Percentiles rank a stretch among this genome's conserved stretches.
These are phyloP conservation scores for Paramecium bursaria DNA, from an alignment of 73 alveolate genomes.

Conservation along the genomic window DNA sequence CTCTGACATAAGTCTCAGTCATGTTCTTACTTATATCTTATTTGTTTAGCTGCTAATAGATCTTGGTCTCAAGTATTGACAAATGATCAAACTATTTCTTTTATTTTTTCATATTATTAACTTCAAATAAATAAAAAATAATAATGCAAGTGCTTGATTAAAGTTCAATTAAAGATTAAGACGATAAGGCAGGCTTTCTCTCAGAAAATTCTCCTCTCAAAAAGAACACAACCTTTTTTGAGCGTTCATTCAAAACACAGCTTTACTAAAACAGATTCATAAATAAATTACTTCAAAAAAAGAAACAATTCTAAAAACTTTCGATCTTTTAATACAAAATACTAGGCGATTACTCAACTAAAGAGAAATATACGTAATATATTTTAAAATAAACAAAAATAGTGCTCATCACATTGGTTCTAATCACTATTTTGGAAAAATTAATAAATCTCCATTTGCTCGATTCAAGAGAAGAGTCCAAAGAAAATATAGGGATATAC, in stretches of 20 bases:
- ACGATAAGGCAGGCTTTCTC: too few relatives aligned
- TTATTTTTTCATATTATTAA: too few relatives aligned
- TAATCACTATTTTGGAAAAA: constrained; percentile 34
- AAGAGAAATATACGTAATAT: constrained; percentile 20
- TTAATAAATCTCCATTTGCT: constrained; percentile 38
- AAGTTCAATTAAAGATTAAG: too few relatives aligned
- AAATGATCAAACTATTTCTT: too few relatives aligned
- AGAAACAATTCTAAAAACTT: background rate
- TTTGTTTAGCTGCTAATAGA: too few relatives aligned
- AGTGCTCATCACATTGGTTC: constrained; percentile 20
- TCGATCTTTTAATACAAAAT: constrained; percentile 24
- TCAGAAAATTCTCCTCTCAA: too few relatives aligned
- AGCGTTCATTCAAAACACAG: constrained; percentile 20
- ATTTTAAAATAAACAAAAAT: background rate
- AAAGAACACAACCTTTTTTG: too few relatives aligned
- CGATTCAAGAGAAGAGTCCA: constrained; percentile 25
- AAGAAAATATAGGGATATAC: constrained; percentile 8
- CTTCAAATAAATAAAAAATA: too few relatives aligned
- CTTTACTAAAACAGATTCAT: constrained; percentile 9
- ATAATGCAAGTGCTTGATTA: too few relatives aligned
- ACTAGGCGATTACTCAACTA: constrained; percentile 9
- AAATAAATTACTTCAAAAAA: background rate
- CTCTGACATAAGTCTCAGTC: too few relatives aligned
- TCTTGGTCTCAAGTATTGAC: too few relatives aligned
- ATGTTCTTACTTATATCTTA: too few relatives aligned